These are phyloP conservation scores for Botryotinia calthae DNA, from an alignment of 2,329 filamentous ascomycete genomes.

Conservation along the genomic window DNA sequence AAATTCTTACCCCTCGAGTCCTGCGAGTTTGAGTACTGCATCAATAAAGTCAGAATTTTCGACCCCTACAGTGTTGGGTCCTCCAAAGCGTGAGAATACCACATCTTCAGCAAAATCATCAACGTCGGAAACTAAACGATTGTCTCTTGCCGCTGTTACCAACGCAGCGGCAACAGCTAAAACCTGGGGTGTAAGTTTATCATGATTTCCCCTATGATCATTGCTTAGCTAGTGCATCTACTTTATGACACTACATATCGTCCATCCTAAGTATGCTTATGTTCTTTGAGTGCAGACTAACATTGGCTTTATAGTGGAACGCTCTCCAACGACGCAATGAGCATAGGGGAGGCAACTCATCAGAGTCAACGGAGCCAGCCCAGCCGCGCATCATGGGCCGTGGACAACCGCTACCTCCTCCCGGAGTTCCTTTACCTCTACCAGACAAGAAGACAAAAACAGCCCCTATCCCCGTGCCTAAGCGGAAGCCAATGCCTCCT, in stretches of 20 bases:
- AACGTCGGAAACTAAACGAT: conserved; percentile 44
- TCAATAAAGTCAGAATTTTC: conserved; percentile 44
- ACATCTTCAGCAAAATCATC: conserved; percentile 35
- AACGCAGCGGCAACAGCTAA: conserved; percentile 55
- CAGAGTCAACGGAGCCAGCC: conserved; percentile 42
- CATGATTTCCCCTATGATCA: background rate
- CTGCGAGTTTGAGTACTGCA: conserved; percentile 39
- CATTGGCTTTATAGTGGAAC: conserved; percentile 42
- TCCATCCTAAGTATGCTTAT: background rate
- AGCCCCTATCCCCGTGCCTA: conserved; percentile 56
- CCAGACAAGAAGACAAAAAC: conserved; percentile 61
- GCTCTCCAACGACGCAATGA: conserved; percentile 51
- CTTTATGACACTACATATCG: background rate
- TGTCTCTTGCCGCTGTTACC: conserved; percentile 53
- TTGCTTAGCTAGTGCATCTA: background rate
- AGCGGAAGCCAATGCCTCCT: conserved; percentile 60
- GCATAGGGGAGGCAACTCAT: conserved; percentile 28
- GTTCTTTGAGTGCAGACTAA: background rate
- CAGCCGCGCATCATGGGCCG: conserved; percentile 70
- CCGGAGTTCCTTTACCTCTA: conserved; percentile 72
- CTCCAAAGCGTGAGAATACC: conserved; percentile 38
- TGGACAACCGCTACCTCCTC: conserved; percentile 77
- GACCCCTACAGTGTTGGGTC: conserved; percentile 44
- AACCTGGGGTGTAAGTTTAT: conserved; percentile 49
- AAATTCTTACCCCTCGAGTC: conserved; percentile 36